These are phyloP conservation scores for Euclidium syriacum DNA, from an alignment of 345 rosid genomes.

Conservation along the genomic window DNA sequence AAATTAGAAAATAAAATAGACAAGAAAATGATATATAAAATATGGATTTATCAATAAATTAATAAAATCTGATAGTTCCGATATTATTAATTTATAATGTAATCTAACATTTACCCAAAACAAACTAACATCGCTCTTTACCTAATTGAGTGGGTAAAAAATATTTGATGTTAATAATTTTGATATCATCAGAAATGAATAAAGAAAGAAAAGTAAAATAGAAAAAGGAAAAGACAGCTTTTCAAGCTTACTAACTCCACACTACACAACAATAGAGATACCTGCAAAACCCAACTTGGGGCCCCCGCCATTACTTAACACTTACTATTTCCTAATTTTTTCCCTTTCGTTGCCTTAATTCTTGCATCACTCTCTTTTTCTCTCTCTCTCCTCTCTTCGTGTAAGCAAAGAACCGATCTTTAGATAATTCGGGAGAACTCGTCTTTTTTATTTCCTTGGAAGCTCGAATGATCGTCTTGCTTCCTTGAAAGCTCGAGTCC, in stretches of 20 bases:
- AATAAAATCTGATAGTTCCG: too few species aligned
- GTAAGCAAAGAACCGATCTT: conserved; percentile 30
- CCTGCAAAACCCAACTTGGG: conserved; percentile 32
- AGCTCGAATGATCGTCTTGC: conserved; percentile 18
- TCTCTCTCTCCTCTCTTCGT: conserved; percentile 19
- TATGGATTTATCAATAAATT: too few species aligned
- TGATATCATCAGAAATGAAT: background rate
- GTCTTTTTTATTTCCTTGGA: background rate
- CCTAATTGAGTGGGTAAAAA: too few species aligned
- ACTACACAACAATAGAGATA: conserved; percentile 21
- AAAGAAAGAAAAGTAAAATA: background rate
- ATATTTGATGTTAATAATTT: background rate
- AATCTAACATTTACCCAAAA: too few species aligned
- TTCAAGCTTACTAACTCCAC: conserved; percentile 25
- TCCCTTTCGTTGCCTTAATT: background rate
- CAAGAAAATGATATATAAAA: too few species aligned
- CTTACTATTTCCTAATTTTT: conserved; percentile 1
- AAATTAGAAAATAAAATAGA: too few species aligned
- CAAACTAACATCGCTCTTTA: too few species aligned
- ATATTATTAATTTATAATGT: too few species aligned
- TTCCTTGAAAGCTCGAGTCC: background rate
- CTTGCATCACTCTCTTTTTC: background rate
- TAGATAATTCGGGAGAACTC: conserved; percentile 19
- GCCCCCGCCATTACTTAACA: conserved; percentile 27
- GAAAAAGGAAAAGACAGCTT: conserved; percentile 18